These are phyloP conservation scores for Trametes sanguinea DNA, from an alignment of 768 basidiomycete genomes.

Conservation along the genomic window DNA sequence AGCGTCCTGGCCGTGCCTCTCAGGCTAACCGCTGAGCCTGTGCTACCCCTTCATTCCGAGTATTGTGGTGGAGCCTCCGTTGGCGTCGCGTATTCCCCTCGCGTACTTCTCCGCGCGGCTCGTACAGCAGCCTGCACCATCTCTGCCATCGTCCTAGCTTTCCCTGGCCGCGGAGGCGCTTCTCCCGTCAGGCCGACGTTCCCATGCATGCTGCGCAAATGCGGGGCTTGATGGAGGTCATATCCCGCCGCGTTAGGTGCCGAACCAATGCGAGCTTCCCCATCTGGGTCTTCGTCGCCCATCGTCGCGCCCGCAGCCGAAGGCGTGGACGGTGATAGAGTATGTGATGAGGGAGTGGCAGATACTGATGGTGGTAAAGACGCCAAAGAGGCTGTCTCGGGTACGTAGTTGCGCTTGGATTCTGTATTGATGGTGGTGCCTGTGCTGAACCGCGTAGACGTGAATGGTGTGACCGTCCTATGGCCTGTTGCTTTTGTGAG, in stretches of 20 bases:
- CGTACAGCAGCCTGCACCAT: neutral
- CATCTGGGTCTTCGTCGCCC: neutral
- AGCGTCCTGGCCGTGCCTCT: neutral
- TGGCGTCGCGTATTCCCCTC: neutral
- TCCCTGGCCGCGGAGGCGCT: neutral
- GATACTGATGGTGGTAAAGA: neutral
- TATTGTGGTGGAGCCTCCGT: slow-evolving; percentile 5
- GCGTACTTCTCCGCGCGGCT: neutral
- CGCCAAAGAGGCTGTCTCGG: neutral
- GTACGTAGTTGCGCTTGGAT: neutral
- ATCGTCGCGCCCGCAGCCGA: neutral
- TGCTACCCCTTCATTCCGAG: neutral
- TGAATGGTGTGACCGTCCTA: neutral
- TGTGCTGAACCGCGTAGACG: neutral
- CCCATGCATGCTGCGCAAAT: slow-evolving; percentile 4
- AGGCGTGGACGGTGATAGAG: neutral
- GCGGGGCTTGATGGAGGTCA: neutral
- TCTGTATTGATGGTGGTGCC: too few species aligned
- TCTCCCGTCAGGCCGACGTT: neutral
- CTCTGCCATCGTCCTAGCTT: neutral
- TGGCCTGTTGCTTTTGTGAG: neutral
- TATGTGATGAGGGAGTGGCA: neutral
- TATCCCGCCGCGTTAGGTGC: neutral
- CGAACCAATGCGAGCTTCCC: neutral
- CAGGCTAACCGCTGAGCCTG: neutral